Evolutionary conservation across 371 early-diverging fungal genomes (phyloP), one percentile per base, ranked within the genome.

Genomic region (Rhizopus delemar): DNA sequence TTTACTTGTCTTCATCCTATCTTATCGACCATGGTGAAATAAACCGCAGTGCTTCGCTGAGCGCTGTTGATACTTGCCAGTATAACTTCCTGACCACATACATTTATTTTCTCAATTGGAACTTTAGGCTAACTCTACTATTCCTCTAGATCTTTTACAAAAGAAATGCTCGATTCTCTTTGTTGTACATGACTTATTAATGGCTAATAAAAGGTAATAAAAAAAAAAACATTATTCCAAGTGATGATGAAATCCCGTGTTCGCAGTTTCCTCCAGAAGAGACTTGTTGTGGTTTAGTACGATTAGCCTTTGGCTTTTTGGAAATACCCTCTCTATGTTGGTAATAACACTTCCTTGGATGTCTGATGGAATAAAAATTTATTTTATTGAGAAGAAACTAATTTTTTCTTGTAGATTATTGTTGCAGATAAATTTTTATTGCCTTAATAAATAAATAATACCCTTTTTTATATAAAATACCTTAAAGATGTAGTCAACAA

Each of bases 61-160:
- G 71, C 62, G 68, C 65, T 68, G 71, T 68, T 65, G 71, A 71
- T 71, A 71, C 71, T 71, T 71, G 71, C 71, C 71, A 71, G 71
- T 71, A 71, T 71, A 71, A 64, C 60, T 68, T 65, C 71, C 71
- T 68, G 71, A 71, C 71, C 53, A 56, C 59, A 59, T n/a, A 43
- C 11, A 36, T 8, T 36, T 36, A 22, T 22, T 22, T 22, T 22
- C 22, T 22, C 22, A 22, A 22, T 22, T 22, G 22, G 2, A 22
- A 22, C 22, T 2, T 22, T 22, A 22, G 0, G 22, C 22, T 22
- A 22, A 22, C 22, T 22, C 1, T 2, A 22, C 22, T 22, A 22
- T 22, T 22, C 22, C 22, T 22, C 0, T 22, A 36, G 36, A 36
- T 36, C 11, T 36, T 36, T 36, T 22, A 22, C 22, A 22, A 22